Base-by-base conservation (phyloP, 73 alveolate species). In the Paraurostyla sp. region DNA sequence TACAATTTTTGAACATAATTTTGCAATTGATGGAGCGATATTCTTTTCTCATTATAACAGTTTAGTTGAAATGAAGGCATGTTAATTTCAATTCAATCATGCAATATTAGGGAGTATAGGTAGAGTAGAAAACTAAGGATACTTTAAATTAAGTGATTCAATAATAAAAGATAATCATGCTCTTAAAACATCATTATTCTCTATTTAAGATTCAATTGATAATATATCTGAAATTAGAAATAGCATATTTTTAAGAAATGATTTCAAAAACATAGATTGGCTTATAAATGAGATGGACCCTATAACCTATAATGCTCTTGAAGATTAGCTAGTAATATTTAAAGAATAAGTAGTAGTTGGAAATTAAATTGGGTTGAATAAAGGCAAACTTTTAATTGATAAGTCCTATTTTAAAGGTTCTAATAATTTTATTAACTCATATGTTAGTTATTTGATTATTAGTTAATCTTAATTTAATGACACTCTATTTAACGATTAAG, bases 41-140 rank as follows among this genome's bases (percentile, higher is more conserved):
- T 40, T 71, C 20, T 71, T 25, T 71, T 30, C 49, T 7, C 85
- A 71, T 20, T 62, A 71, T 23, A 23, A 23, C 18, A 35, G 85
- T 42, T 40, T 23, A 7, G 68, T 42, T 16, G 6, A 11, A 2
- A 18, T 35, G 29, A 41, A 71, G 4, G 7, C 3, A 4, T 71
- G 59, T 40, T 11, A 32, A 36, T 71, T 71, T 40, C 13, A 20
- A 4, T n/a, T 11, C 7, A 71, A 71, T 41, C 40, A 27, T 71
- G 85, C 85, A 38, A 35, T 40, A 35, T n/a, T 35, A 71, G 85
- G 85, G 7, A 40, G 85, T 9, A 36, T 71, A 30, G 80, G 54
- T 7, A 62, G 80, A 30, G 51, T 62, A 22, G 80, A 62, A 62
- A 62, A 35, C 25, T 30, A 62, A 30, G 80, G 80, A 4, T 35